A percentile compares a stretch with the other conserved stretches of the same genome.
Conservation (phyloP, 2,329 filamentous ascomycete genomes). For the Xylariaceae sp. region DNA sequence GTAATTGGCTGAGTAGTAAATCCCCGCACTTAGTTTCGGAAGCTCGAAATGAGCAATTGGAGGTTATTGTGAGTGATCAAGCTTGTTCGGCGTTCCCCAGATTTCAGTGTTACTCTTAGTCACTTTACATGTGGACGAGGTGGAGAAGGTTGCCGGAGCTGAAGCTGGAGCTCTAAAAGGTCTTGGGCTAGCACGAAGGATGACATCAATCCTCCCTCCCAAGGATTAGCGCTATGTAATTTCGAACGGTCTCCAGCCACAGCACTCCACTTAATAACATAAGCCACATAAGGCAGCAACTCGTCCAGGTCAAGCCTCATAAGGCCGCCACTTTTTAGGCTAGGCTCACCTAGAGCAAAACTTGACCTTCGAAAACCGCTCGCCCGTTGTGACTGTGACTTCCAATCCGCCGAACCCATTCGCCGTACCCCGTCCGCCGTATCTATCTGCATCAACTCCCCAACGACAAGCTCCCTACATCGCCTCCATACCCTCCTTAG, state of each 20-base stretch:
- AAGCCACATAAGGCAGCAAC: slow-evolving; percentile 4
- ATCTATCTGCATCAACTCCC: slow-evolving; percentile 26
- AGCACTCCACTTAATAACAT: not conserved
- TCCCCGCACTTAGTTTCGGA: not conserved
- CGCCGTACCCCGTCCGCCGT: slow-evolving; percentile 10
- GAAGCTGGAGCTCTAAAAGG: not conserved
- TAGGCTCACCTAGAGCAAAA: slow-evolving; percentile 25
- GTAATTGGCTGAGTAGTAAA: slow-evolving; percentile 8
- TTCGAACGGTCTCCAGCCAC: not conserved
- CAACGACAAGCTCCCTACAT: slow-evolving; percentile 43
- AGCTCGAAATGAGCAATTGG: not conserved
- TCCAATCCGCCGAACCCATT: slow-evolving; percentile 16
- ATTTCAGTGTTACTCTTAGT: slow-evolving; percentile 27
- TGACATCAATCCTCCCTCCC: slow-evolving; percentile 19
- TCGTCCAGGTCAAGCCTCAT: slow-evolving; percentile 6
- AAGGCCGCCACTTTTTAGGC: slow-evolving; percentile 16
- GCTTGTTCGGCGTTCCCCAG: slow-evolving; percentile 30
- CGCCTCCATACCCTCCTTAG: slow-evolving; percentile 41
- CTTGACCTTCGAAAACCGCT: slow-evolving; percentile 41
- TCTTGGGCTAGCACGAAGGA: not conserved
- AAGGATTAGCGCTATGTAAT: slow-evolving; percentile 3
- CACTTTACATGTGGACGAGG: slow-evolving; percentile 15
- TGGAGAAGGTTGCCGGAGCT: slow-evolving; percentile 22
- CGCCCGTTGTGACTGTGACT: slow-evolving; percentile 14
- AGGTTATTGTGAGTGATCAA: slow-evolving; percentile 22